These are phyloP conservation scores for Dendrobium chrysotoxum DNA, from an alignment of 106 monocot genomes.

Conservation along the genomic window DNA sequence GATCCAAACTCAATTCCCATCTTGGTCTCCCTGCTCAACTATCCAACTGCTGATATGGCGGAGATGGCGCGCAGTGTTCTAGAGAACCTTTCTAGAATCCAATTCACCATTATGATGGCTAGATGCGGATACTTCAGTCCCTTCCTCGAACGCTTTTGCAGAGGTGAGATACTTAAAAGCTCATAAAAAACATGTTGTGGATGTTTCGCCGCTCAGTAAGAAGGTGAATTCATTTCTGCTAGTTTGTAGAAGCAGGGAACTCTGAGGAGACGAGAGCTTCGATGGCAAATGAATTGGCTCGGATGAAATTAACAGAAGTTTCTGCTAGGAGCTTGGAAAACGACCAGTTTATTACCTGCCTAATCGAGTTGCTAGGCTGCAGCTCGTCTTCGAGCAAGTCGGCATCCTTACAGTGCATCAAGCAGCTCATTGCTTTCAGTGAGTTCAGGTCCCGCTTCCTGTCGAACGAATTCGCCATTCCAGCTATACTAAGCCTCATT, in stretches of 20 bases:
- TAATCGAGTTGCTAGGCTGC: background rate
- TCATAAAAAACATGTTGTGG: background rate
- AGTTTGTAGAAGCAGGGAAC: background rate
- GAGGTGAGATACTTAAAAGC: constrained; percentile 5
- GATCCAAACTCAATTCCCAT: constrained; percentile 10
- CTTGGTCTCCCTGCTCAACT: constrained; percentile 12
- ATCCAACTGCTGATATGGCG: background rate
- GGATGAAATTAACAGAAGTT: constrained; percentile 2
- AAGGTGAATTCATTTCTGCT: background rate
- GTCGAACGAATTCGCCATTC: background rate
- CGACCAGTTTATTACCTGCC: constrained; percentile 6
- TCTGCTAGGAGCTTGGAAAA: constrained; percentile 4
- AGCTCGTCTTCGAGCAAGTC: background rate
- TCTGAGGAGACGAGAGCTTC: background rate
- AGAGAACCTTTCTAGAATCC: background rate
- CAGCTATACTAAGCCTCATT: constrained; percentile 3
- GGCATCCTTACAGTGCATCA: constrained; percentile 11
- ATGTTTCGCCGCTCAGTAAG: background rate
- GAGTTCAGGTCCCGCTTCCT: constrained; percentile 1
- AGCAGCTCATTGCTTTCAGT: background rate
- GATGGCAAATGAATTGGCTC: constrained; percentile 7
- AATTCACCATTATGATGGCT: constrained; percentile 6
- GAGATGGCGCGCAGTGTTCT: constrained; percentile 2
- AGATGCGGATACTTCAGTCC: constrained; percentile 9
- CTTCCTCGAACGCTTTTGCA: constrained; percentile 9